phyloP scores from a whole-genome alignment of 1,284 basidiomycete species.

The Cryptococcus maquisensis region DNA sequence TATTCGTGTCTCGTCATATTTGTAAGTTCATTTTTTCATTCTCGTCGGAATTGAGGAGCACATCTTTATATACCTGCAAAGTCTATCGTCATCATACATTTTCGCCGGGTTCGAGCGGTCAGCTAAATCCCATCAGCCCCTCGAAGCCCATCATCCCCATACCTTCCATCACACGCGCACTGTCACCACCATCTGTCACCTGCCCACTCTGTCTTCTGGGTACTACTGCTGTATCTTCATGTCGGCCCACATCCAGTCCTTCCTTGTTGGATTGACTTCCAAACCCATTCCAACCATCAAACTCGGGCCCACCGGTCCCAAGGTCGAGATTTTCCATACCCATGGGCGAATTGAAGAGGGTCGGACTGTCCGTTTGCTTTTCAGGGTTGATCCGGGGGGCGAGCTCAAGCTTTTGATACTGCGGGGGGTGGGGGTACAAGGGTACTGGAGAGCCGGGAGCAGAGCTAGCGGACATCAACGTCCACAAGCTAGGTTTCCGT shows the following conservation, averaged over 20 bases:
- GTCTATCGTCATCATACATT: too few relatives aligned
- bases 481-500: slow-evolving; percentile 26
- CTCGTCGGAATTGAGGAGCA: too few relatives aligned
- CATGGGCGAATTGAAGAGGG: slow-evolving; percentile 21
- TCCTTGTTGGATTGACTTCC: background rate
- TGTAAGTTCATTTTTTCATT: too few relatives aligned
- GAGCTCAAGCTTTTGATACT: too few relatives aligned
- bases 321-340: slow-evolving; percentile 8
- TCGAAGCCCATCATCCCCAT: background rate
- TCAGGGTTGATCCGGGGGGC: background rate
- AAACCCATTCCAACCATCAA: background rate
- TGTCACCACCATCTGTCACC: background rate
- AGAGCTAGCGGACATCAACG: slow-evolving; percentile 19
- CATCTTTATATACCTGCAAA: too few relatives aligned
- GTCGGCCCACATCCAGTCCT: too few relatives aligned
- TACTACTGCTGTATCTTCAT: too few relatives aligned
- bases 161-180: background rate
- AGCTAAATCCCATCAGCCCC: background rate
- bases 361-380: slow-evolving; percentile 12
- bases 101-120: too few relatives aligned
- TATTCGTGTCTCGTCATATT: too few relatives aligned
- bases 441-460: background rate
- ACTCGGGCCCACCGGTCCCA: background rate
- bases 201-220: too few relatives aligned
- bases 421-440: too few relatives aligned